phyloP scores from a whole-genome alignment of 2,329 filamentous ascomycete genomes.

The Sclerotinia borealis region DNA sequence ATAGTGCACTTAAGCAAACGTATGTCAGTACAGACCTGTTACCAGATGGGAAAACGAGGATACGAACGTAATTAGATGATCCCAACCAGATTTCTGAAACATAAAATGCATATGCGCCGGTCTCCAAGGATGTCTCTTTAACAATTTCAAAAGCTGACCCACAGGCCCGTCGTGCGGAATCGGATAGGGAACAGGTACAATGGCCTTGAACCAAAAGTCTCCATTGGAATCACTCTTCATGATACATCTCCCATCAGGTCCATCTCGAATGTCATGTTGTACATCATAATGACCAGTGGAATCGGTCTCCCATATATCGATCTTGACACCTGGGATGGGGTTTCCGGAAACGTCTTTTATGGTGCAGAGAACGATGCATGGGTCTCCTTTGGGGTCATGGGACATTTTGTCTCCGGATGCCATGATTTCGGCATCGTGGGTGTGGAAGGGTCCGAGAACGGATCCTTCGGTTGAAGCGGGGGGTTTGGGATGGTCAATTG shows the following conservation, averaged over 20 bases:
- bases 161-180: slow-evolving; percentile 83
- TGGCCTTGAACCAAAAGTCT: slow-evolving; percentile 76
- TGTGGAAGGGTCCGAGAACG: slow-evolving; percentile 78
- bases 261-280: slow-evolving; percentile 58
- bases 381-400: slow-evolving; percentile 61
- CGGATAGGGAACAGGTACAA: slow-evolving; percentile 78
- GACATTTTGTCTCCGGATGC: slow-evolving; percentile 56
- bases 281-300: slow-evolving; percentile 77
- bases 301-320: slow-evolving; percentile 85
- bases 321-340: slow-evolving; percentile 59
- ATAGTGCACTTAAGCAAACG: slow-evolving; percentile 53
- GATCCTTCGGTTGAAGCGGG: slow-evolving; percentile 66
- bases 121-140: slow-evolving; percentile 71
- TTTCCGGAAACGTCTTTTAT: slow-evolving; percentile 58
- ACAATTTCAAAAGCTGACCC: slow-evolving; percentile 57
- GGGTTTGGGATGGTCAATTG: slow-evolving; percentile 78
- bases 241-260: slow-evolving; percentile 67
- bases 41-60: background rate
- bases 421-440: slow-evolving; percentile 61
- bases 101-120: slow-evolving; percentile 84
- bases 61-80: slow-evolving; percentile 75
- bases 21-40: background rate
- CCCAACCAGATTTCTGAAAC: slow-evolving; percentile 74
- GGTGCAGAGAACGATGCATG: slow-evolving; percentile 67
- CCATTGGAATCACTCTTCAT: slow-evolving; percentile 65